phyloP scores from a whole-genome alignment of 2,329 filamentous ascomycete genomes.

The Myriosclerotinia duriaeana region DNA sequence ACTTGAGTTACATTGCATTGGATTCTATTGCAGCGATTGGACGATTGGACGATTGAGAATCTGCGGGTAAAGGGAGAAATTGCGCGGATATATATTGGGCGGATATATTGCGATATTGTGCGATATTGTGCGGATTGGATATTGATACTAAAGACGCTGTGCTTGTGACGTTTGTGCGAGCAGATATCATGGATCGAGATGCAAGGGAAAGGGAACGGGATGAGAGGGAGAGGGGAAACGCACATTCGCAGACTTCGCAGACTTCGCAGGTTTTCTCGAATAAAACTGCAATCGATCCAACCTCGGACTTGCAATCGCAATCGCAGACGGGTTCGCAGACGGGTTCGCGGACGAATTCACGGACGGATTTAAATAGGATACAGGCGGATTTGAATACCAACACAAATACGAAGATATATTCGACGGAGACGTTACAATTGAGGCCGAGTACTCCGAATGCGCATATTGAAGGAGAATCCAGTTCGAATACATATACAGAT shows the following conservation, averaged over 20 bases:
- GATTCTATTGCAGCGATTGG: too few relatives aligned
- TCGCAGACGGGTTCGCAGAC: too few relatives aligned
- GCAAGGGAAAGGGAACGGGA: background rate
- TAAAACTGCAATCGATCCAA: background rate
- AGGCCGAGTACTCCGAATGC: background rate
- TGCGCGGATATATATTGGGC: too few relatives aligned
- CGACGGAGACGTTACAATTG: background rate
- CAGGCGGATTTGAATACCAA: background rate
- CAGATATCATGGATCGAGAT: background rate
- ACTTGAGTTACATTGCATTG: too few relatives aligned
- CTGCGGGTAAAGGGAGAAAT: too few relatives aligned
- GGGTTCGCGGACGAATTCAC: background rate
- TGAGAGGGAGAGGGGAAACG: background rate
- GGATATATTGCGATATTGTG: too few relatives aligned
- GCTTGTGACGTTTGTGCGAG: constrained; percentile 17
- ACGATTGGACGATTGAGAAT: too few relatives aligned
- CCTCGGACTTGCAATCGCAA: background rate
- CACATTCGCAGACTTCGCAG: too few relatives aligned
- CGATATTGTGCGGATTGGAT: too few relatives aligned
- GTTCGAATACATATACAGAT: background rate
- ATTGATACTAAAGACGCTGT: background rate
- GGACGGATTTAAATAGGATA: background rate
- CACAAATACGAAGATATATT: background rate
- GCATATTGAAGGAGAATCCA: background rate
- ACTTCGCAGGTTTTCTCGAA: too few relatives aligned